Conservation (phyloP, 2,329 filamentous ascomycete genomes). For the Helotiales sp. region DNA sequence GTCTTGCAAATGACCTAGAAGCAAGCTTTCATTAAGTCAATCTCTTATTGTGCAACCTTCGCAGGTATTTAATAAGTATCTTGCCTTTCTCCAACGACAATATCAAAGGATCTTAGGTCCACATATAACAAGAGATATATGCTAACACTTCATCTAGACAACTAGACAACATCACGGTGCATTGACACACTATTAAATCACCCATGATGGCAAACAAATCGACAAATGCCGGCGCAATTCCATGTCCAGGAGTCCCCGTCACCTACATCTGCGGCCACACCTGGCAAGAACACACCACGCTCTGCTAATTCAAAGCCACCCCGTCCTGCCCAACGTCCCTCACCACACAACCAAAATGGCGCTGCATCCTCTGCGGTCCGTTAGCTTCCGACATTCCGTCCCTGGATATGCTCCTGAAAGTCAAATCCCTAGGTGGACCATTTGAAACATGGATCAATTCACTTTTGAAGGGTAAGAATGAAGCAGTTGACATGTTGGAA, state of each 20-base stretch:
- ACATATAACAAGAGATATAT: not conserved
- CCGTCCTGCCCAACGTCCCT: not conserved
- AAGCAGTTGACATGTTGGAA: not conserved
- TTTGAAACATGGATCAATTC: not conserved
- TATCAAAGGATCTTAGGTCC: not conserved
- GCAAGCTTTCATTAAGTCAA: too few species aligned
- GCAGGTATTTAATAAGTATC: too few species aligned
- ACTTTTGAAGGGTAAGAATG: not conserved
- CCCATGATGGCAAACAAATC: not conserved
- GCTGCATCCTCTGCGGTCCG: not conserved
- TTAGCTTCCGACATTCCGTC: not conserved
- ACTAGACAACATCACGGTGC: not conserved
- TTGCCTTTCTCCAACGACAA: not conserved
- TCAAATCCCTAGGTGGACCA: not conserved
- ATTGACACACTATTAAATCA: not conserved
- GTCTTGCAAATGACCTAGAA: too few species aligned
- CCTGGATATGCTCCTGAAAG: not conserved
- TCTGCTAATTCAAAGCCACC: not conserved
- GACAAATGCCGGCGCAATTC: not conserved
- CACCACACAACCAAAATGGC: not conserved
- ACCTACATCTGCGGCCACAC: not conserved
- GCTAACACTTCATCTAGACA: not conserved
- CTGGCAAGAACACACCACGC: not conserved
- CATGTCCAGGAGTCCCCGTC: not conserved
- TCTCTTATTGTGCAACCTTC: too few species aligned